Percentiles rank a stretch among this genome's conserved stretches.
These are phyloP conservation scores for Termitomyces sp. DNA, from an alignment of 768 basidiomycete species.

Conservation along the genomic window DNA sequence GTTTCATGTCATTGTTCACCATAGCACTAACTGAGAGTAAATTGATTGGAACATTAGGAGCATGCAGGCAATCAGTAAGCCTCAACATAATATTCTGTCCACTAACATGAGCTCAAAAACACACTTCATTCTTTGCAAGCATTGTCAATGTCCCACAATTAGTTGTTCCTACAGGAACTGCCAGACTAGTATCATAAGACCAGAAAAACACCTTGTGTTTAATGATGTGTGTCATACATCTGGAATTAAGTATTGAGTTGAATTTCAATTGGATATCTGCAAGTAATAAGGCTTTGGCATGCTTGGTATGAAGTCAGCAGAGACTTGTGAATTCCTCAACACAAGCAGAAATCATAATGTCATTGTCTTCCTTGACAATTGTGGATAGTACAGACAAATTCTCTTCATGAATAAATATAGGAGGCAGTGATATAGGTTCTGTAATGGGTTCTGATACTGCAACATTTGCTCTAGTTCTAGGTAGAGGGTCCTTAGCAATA, in stretches of 20 bases:
- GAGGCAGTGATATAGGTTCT: too few relatives aligned
- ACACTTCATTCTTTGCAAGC: background rate
- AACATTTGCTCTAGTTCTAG: too few relatives aligned
- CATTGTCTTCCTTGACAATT: too few relatives aligned
- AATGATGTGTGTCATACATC: too few relatives aligned
- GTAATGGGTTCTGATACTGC: too few relatives aligned
- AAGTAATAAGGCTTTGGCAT: too few relatives aligned
- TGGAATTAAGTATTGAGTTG: background rate
- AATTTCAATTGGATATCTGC: background rate
- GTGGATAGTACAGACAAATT: too few relatives aligned
- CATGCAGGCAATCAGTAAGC: slow-evolving; percentile 1
- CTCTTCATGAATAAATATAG: too few relatives aligned
- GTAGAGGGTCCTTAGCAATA: too few relatives aligned
- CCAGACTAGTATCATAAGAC: background rate
- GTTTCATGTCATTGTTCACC: background rate
- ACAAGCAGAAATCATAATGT: too few relatives aligned
- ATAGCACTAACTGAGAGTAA: slow-evolving; percentile 1
- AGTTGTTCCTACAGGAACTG: background rate
- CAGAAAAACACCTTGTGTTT: background rate
- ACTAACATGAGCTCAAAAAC: background rate
- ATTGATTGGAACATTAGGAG: slow-evolving; percentile 1
- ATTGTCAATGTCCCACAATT: background rate
- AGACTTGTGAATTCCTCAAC: too few relatives aligned
- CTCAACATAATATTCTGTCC: background rate
- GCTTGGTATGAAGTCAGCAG: too few relatives aligned